Evolutionary conservation across 225 moss, liverwort and hornwort species (phyloP).

Genomic region (Marchantia paleacea): DNA sequence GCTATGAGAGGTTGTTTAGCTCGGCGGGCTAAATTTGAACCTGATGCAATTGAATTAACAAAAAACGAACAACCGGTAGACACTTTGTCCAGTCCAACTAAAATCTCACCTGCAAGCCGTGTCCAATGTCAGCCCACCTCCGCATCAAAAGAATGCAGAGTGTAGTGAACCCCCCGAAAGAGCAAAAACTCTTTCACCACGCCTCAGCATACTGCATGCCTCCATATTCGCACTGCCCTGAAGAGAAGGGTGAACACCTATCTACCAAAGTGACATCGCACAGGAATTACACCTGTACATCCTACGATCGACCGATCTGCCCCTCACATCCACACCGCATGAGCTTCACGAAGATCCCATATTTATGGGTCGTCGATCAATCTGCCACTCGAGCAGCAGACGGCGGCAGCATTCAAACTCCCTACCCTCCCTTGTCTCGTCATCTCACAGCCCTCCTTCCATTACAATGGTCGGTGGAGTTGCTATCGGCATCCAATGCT

Average conservation of each 20-base stretch:
- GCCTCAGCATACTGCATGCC: constrained; percentile 76
- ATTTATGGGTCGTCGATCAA: too few species aligned
- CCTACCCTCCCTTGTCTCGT: too few species aligned
- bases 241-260: neutral
- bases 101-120: constrained; percentile 62
- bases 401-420: too few species aligned
- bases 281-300: too few species aligned
- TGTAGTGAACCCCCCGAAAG: constrained; percentile 81
- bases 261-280: neutral
- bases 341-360: too few species aligned
- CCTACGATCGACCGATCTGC: too few species aligned
- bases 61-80: too few species aligned
- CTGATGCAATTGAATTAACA: neutral
- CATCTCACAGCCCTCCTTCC: too few species aligned
- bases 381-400: too few species aligned
- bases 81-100: neutral
- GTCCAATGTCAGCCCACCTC: constrained; percentile 71
- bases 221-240: constrained; percentile 44
- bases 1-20: neutral
- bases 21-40: neutral
- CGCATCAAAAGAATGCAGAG: constrained; percentile 56
- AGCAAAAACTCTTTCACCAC: constrained; percentile 87
- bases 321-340: too few species aligned
- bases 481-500: too few species aligned
- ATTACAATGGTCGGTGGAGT: too few species aligned